These are phyloP conservation scores for Myriosclerotinia curreyana DNA, from an alignment of 2,329 filamentous ascomycete species.

Conservation along the genomic window DNA sequence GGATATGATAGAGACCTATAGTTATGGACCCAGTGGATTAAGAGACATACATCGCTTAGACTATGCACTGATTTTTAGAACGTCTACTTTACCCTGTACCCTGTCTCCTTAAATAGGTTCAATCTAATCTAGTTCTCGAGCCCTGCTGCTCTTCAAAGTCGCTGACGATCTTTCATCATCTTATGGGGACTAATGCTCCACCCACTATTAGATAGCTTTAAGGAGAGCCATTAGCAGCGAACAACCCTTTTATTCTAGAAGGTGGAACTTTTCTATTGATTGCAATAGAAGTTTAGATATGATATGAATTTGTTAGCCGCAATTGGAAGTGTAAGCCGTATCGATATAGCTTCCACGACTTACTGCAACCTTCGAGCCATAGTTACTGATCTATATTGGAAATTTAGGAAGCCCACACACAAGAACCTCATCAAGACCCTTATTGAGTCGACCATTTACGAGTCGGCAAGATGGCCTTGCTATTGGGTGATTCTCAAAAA, in stretches of 20 bases:
- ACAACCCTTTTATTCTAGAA: background rate
- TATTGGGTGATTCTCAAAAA: too few species aligned
- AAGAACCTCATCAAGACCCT: background rate
- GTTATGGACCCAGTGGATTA: background rate
- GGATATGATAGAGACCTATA: background rate
- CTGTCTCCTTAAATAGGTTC: too few species aligned
- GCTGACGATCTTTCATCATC: background rate
- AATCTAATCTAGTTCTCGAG: background rate
- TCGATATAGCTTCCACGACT: background rate
- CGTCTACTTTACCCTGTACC: rapidly evolving
- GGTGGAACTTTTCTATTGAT: background rate
- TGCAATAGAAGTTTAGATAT: background rate
- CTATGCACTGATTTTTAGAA: background rate
- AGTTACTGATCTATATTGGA: background rate
- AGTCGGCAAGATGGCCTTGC: background rate
- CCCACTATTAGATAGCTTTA: background rate
- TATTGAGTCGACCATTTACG: background rate
- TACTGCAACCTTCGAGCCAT: background rate
- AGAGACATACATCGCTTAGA: background rate
- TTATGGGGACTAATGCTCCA: background rate
- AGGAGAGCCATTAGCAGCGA: background rate
- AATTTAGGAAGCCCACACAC: too few species aligned
- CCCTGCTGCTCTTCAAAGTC: background rate
- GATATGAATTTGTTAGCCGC: background rate
- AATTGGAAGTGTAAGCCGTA: background rate